Conservation (phyloP, 768 basidiomycete genomes). For the Scleroderma bovista region DNA sequence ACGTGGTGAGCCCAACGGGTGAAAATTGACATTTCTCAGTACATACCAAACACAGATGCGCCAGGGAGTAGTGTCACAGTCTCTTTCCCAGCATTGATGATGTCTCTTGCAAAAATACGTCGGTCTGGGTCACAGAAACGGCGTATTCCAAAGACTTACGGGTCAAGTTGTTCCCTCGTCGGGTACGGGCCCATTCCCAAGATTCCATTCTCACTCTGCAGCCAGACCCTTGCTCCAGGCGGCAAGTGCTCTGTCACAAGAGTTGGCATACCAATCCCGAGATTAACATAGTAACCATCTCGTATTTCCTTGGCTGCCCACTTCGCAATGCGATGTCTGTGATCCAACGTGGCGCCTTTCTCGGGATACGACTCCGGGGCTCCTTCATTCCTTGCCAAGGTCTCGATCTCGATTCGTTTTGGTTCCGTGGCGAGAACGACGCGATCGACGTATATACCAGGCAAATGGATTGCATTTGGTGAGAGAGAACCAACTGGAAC, state of each 20-base stretch:
- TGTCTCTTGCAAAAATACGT: slow-evolving; percentile 43
- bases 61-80: slow-evolving; percentile 90
- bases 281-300: slow-evolving; percentile 83
- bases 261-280: slow-evolving; percentile 91
- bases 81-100: slow-evolving; percentile 94
- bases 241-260: slow-evolving; percentile 77
- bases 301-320: slow-evolving; percentile 87
- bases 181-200: slow-evolving; percentile 91
- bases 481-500: slow-evolving; percentile 79
- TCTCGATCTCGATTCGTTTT: slow-evolving; percentile 74
- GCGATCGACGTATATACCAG: slow-evolving; percentile 85
- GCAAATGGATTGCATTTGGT: slow-evolving; percentile 76
- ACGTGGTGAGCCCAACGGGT: neutral
- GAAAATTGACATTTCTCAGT: neutral
- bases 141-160: slow-evolving; percentile 44
- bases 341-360: slow-evolving; percentile 47
- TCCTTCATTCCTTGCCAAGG: slow-evolving; percentile 50
- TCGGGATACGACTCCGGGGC: slow-evolving; percentile 36
- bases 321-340: slow-evolving; percentile 71
- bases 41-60: slow-evolving; percentile 81
- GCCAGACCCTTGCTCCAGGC: slow-evolving; percentile 73
- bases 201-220: slow-evolving; percentile 90
- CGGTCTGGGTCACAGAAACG: slow-evolving; percentile 1
- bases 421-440: slow-evolving; percentile 73
- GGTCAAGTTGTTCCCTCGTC: slow-evolving; percentile 69